Percentiles rank a stretch among this genome's conserved stretches.
phyloP scores from a whole-genome alignment of 192 early-diverging fungal species.

The Lunasporangiospora selenospora region DNA sequence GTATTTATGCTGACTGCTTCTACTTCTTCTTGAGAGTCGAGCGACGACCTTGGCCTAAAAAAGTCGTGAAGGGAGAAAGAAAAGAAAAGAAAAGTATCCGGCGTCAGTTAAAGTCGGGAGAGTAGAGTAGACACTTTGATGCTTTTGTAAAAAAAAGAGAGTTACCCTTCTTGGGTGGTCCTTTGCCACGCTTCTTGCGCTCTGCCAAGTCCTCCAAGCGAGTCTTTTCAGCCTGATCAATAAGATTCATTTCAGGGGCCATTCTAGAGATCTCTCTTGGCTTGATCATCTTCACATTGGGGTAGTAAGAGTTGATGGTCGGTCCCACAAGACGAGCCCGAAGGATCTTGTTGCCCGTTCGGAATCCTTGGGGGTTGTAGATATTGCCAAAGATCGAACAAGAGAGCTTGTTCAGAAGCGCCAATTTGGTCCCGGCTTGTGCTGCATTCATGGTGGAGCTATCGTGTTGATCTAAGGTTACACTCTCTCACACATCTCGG shows the following conservation, averaged over 20 bases:
- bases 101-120: neutral
- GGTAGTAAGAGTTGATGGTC: constrained; percentile 70
- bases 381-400: constrained; percentile 70
- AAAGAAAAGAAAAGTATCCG: neutral
- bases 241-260: constrained; percentile 58
- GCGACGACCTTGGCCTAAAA: constrained; percentile 61
- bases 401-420: constrained; percentile 62
- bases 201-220: constrained; percentile 71
- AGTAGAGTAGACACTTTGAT: neutral
- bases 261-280: constrained; percentile 57
- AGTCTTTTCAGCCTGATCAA: constrained; percentile 68
- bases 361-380: constrained; percentile 72
- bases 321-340: constrained; percentile 73
- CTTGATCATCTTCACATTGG: constrained; percentile 57
- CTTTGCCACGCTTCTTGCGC: constrained; percentile 77
- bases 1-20: constrained; percentile 48
- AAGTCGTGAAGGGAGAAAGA: constrained; percentile 3
- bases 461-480: too few species aligned
- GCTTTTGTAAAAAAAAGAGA: neutral
- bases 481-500: too few species aligned
- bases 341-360: constrained; percentile 78
- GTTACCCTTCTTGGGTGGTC: constrained; percentile 77
- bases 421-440: constrained; percentile 45
- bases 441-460: constrained; percentile 28
- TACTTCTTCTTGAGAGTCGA: constrained; percentile 64